Percentiles rank a stretch among this genome's conserved stretches.
Conservation (phyloP, 192 early-diverging fungal genomes). For the Backusella luteola region DNA sequence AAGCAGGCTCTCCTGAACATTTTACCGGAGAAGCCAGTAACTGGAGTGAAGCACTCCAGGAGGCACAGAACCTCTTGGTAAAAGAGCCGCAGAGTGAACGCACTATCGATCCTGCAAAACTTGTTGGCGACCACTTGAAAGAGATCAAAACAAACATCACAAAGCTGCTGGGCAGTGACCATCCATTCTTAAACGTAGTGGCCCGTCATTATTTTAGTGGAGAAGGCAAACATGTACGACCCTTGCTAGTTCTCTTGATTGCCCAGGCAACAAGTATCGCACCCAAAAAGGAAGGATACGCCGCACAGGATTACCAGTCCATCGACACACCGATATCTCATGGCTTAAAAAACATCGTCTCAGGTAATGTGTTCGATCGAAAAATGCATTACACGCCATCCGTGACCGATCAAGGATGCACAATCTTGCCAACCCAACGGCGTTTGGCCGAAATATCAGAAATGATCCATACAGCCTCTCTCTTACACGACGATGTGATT, state of each 20-base stretch:
- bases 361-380: not conserved
- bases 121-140: constrained; percentile 83
- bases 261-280: constrained; percentile 80
- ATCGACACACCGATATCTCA: constrained; percentile 65
- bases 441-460: constrained; percentile 96
- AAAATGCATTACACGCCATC: constrained; percentile 29
- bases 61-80: constrained; percentile 50
- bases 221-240: constrained; percentile 90
- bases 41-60: constrained; percentile 52
- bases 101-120: constrained; percentile 67
- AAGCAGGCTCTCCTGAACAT: not conserved
- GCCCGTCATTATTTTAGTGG: constrained; percentile 86
- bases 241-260: constrained; percentile 87
- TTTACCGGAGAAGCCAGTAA: constrained; percentile 35
- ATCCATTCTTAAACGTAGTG: constrained; percentile 88
- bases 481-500: constrained; percentile 95
- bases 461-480: constrained; percentile 96
- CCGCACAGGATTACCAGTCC: constrained; percentile 46
- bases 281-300: constrained; percentile 45
- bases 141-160: constrained; percentile 86
- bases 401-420: constrained; percentile 27
- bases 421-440: constrained; percentile 84
- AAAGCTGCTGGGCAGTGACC: constrained; percentile 78
- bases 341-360: constrained; percentile 33
- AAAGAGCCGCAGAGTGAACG: constrained; percentile 17